Percentiles rank a stretch among this genome's conserved stretches.
Evolutionary conservation across 208 protist genomes (phyloP).

Genomic region (Herpetomonas samuelpessoai): DNA sequence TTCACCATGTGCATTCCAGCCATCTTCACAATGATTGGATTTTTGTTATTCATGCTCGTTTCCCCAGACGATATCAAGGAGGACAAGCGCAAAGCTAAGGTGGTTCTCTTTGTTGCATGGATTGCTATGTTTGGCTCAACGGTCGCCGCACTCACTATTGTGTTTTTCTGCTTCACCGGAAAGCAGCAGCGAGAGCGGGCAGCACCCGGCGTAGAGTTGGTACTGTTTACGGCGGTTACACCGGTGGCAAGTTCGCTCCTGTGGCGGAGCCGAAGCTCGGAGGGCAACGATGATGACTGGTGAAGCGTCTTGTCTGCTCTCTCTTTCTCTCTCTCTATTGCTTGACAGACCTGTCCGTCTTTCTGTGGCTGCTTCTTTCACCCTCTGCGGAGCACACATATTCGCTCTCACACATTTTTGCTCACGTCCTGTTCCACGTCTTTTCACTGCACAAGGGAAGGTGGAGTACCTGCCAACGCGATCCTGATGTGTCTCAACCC

Average conservation of each 20-base stretch:
- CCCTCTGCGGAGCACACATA: no score
- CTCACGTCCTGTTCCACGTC: no score
- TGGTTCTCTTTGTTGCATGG: slow-evolving; percentile 73
- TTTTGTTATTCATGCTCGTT: slow-evolving; percentile 55
- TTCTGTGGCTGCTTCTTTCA: neutral
- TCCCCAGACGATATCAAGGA: slow-evolving; percentile 57
- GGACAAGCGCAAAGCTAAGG: slow-evolving; percentile 43
- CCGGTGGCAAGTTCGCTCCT: slow-evolving; percentile 55
- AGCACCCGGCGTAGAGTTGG: slow-evolving; percentile 50
- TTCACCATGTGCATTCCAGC: slow-evolving; percentile 53
- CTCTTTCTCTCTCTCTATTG: no score
- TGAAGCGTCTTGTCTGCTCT: no score
- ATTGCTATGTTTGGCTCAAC: slow-evolving; percentile 60
- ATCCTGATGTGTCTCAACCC: no score
- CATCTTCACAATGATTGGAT: slow-evolving; percentile 70
- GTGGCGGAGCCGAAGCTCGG: slow-evolving; percentile 53
- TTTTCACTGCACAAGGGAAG: no score
- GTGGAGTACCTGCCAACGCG: no score
- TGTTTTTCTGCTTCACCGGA: slow-evolving; percentile 48
- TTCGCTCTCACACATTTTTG: no score
- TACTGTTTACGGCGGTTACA: slow-evolving; percentile 55
- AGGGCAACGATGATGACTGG: slow-evolving; percentile 21
- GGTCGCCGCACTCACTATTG: slow-evolving; percentile 44
- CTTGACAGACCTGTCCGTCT: no score
- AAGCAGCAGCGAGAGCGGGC: slow-evolving; percentile 34